phyloP scores from a whole-genome alignment of 2,329 filamentous ascomycete genomes.

The Cladobotryum protrusum region DNA sequence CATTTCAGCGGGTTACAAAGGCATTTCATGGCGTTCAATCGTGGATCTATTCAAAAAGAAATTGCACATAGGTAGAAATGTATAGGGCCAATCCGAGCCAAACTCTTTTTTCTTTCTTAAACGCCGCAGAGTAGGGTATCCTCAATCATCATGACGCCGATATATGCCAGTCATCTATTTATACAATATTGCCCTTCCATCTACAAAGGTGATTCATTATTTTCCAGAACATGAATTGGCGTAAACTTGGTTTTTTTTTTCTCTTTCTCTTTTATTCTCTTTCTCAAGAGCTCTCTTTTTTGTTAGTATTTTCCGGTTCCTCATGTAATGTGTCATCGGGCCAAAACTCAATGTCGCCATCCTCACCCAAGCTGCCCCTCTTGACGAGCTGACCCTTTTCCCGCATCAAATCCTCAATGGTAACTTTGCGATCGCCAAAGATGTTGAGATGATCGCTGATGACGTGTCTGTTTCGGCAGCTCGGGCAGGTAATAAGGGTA shows the following conservation, averaged over 20 bases:
- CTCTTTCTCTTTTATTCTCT: not conserved
- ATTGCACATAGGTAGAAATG: conserved; percentile 3
- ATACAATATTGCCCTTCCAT: conserved; percentile 1
- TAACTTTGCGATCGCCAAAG: conserved; percentile 64
- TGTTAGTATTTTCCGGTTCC: conserved; percentile 15
- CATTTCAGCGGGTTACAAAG: not conserved
- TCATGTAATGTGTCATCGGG: conserved; percentile 51
- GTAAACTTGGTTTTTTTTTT: not conserved
- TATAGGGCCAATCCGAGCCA: not conserved
- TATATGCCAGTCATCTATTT: conserved; percentile 1
- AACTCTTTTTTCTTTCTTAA: not conserved
- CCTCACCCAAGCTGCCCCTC: conserved; percentile 62
- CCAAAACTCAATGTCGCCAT: conserved; percentile 92
- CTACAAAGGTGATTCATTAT: no score
- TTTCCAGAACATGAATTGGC: no score
- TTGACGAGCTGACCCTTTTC: conserved; percentile 70
- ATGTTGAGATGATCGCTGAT: conserved; percentile 84
- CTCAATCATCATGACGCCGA: conserved; percentile 6
- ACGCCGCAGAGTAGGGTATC: conserved; percentile 1
- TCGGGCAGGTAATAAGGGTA: conserved; percentile 80
- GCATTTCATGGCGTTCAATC: conserved; percentile 7
- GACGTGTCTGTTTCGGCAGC: conserved; percentile 79
- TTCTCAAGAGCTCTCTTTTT: not conserved
- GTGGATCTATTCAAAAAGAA: not conserved
- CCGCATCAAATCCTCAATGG: conserved; percentile 70